Evolutionary conservation across 108 stramenopile genomes (phyloP).

Genomic region (Cylindrotheca closterium): DNA sequence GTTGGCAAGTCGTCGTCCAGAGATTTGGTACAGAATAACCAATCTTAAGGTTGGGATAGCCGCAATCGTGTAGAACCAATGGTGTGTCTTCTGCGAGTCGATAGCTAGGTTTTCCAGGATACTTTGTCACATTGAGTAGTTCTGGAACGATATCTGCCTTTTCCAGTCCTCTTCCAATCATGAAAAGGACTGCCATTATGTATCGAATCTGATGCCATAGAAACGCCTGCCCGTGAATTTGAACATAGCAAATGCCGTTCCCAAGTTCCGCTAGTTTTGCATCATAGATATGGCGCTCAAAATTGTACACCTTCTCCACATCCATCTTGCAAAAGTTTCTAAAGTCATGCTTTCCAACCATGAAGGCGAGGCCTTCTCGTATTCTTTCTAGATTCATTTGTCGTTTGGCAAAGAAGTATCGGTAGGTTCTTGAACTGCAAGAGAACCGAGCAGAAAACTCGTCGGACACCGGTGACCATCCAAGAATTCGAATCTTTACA

Average conservation of each 20-base stretch:
- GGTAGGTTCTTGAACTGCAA: constrained; percentile 80
- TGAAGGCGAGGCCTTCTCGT: constrained; percentile 52
- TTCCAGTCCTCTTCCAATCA: constrained; percentile 90
- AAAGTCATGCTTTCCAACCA: constrained; percentile 96
- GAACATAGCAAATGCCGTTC: constrained; percentile 53
- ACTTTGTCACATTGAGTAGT: constrained; percentile 79
- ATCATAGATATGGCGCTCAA: constrained; percentile 68
- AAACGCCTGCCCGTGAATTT: constrained; percentile 94
- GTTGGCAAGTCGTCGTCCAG: constrained; percentile 61
- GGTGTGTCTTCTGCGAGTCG: constrained; percentile 87
- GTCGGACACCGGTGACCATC: constrained; percentile 91
- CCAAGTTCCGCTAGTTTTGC: constrained; percentile 48
- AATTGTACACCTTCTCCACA: constrained; percentile 89
- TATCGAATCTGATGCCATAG: constrained; percentile 99
- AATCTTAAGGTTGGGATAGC: constrained; percentile 66
- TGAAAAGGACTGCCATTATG: constrained; percentile 90
- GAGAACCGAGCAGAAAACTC: constrained; percentile 96
- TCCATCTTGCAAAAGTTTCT: constrained; percentile 99
- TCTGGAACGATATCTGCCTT: constrained; percentile 66
- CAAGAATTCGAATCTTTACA: constrained; percentile 86
- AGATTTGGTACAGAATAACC: constrained; percentile 73
- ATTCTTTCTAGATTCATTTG: constrained; percentile 76
- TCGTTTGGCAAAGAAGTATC: constrained; percentile 87
- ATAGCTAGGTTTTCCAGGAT: constrained; percentile 94
- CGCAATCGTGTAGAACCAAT: constrained; percentile 91